Base-by-base conservation (phyloP, 2,329 filamentous ascomycete species). In the Aspergillus pseudoglaucus region DNA sequence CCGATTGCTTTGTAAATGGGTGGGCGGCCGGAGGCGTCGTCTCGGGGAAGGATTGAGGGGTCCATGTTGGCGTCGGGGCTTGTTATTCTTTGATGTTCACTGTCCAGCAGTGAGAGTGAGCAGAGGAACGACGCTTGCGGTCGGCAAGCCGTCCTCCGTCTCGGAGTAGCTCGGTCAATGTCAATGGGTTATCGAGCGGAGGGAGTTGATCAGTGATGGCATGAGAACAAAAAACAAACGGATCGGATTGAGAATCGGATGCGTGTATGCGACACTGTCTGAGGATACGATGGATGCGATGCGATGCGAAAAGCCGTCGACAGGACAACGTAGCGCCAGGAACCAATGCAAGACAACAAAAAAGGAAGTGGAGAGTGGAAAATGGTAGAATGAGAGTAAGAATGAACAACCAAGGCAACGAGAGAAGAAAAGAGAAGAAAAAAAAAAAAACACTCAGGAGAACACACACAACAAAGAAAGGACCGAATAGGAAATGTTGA, bases 1-100 rank as follows among this genome's bases (percentile, higher is more conserved):
- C 93, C 93, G 56, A 97, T 80, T 22, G 84, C 81, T 66, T 96
- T 97, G 78, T 87, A 97, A 30, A 74, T 71, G 8, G 76, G 67
- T 1, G 82, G 82, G 18, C 55, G 57, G 39, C 55, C 52, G 17
- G 50, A 49, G 46, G 53, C 53, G 20, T 43, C 33, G 9, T 30
- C 25, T 6, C 46, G 46, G 10, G 50, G 22, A 52, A 69, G 55
- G 47, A 58, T 63, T 47, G 67, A 57, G 44, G 66, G 53, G 54
- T 76, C 72, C 75, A 77, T 78, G 61, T 58, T 25, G 23, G 4
- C 3, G 3, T 30, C 10, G 10, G 25, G 9, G 3, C 6, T 22
- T 25, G 8, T 7, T 20, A 25, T 14, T n/a, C 41, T 15, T 9
- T 15, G 9, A 3, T 20, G 43, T 42, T 45, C 47, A 50, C 58